Evolutionary conservation across 768 basidiomycete genomes (phyloP), one percentile per base, ranked within the genome.

Genomic region (Hericium erinaceus): DNA sequence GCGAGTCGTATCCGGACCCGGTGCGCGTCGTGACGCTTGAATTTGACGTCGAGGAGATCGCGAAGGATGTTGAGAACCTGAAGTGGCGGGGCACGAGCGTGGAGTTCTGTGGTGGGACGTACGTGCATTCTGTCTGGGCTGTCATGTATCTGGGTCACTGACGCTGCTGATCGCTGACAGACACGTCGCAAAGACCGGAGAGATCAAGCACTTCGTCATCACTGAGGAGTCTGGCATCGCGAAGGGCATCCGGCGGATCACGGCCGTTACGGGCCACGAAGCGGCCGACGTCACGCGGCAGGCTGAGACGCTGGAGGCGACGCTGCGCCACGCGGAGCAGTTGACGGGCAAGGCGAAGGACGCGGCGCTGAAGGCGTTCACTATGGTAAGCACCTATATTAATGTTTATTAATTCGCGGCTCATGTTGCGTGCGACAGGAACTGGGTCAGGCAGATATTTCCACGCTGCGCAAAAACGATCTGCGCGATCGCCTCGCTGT

Each of bases 81-180:
- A 92, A 87, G 72, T 99, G 97, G 97, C 76, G 89, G 50, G 74
- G 72, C 28, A 97, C 95, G 11, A 94, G 90, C 69, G 82, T 97
- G 61, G 97, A 99, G 73, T 95, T 99, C 69, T 99, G 97, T 69
- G 97, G 97, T 72, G 97, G 97, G 71, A 99, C 97, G 83, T 93
- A 65, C 70, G 91, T 81, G 24, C 2, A 0, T 12, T 26, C 2
- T 39, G 12, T 15, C 26, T 20, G 13, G 7, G 24, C 11, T 22
- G 3, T 4, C 6, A 7, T 50, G n/a, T 51, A 3, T 51, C 26
- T 41, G 4, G 6, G 38, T 13, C 18, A 52, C 24, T 49, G 33
- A 48, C 26, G n/a, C 15, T 33, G 18, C 24, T 15, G 39, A 13
- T 18, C 2, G 5, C 12, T 12, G 15, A n/a, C 24, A 93, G 92